Evolutionary conservation across 1,284 basidiomycete genomes (phyloP).

Genomic region (Albatrellus sp.): DNA sequence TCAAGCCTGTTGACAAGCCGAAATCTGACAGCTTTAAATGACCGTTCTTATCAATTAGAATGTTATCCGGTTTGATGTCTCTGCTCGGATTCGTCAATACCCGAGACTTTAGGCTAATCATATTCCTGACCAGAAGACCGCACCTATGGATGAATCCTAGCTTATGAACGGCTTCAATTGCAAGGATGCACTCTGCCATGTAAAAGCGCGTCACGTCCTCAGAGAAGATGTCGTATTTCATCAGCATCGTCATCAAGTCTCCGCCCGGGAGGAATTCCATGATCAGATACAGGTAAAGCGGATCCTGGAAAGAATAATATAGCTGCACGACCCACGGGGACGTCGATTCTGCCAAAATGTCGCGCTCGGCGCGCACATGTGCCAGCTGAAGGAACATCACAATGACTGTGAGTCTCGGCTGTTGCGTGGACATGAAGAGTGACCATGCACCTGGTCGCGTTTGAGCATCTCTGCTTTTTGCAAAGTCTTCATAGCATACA

Average conservation of each 20-base stretch:
- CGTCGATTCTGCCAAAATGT: conserved; percentile 94
- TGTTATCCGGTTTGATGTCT: conserved; percentile 89
- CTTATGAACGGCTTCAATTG: conserved; percentile 96
- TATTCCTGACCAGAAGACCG: conserved; percentile 11
- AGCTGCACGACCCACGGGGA: conserved; percentile 97
- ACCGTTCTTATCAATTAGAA: conserved; percentile 77
- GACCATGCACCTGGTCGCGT: conserved; percentile 75
- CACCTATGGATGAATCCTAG: conserved; percentile 98
- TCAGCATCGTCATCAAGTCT: conserved; percentile 98
- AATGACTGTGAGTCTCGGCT: no score
- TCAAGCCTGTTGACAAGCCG: conserved; percentile 89
- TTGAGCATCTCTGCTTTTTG: conserved; percentile 99
- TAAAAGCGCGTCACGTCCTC: conserved; percentile 99
- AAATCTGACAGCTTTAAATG: conserved; percentile 96
- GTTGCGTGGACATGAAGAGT: no score
- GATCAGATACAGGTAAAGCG: conserved; percentile 91
- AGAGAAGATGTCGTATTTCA: conserved; percentile 99
- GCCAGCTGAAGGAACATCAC: conserved; percentile 54
- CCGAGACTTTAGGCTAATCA: no score
- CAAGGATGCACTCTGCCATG: conserved; percentile 97
- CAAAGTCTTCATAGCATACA: conserved; percentile 99
- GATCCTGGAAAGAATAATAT: conserved; percentile 98
- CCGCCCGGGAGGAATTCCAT: conserved; percentile 99
- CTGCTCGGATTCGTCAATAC: conserved; percentile 22
- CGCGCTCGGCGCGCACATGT: conserved; percentile 96